These are phyloP conservation scores for Polygonum aviculare DNA, from an alignment of 148 eudicot species.

Conservation along the genomic window DNA sequence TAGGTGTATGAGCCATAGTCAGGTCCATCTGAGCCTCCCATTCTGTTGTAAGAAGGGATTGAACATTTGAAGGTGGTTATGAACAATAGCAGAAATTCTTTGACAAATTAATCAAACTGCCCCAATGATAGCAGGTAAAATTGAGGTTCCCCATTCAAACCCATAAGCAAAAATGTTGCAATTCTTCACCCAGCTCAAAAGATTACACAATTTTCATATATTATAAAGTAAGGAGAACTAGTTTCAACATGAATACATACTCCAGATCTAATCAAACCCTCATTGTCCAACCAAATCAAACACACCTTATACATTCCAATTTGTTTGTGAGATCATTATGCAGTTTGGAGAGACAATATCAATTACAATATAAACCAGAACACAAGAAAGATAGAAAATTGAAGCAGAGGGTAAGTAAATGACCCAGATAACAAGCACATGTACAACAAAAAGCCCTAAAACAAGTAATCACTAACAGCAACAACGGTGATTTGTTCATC, in stretches of 20 bases:
- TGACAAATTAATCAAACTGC: not conserved
- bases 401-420: not conserved
- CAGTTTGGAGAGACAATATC: not conserved
- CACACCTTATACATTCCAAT: no score
- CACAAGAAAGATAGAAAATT: not conserved
- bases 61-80: not conserved
- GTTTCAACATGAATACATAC: not conserved
- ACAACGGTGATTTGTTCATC: not conserved
- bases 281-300: not conserved
- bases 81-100: not conserved
- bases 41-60: constrained; percentile 16
- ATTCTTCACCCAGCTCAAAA: not conserved
- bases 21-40: constrained; percentile 35
- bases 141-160: not conserved
- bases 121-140: not conserved
- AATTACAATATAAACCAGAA: not conserved
- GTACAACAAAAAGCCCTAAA: not conserved
- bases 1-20: constrained; percentile 44
- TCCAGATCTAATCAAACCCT: not conserved
- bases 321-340: not conserved
- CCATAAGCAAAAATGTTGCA: not conserved
- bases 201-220: not conserved
- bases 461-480: not conserved
- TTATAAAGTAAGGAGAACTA: not conserved
- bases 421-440: not conserved